Evolutionary conservation across 352 stramenopile genomes (phyloP).

Genomic region (Phytophthora palmivora): DNA sequence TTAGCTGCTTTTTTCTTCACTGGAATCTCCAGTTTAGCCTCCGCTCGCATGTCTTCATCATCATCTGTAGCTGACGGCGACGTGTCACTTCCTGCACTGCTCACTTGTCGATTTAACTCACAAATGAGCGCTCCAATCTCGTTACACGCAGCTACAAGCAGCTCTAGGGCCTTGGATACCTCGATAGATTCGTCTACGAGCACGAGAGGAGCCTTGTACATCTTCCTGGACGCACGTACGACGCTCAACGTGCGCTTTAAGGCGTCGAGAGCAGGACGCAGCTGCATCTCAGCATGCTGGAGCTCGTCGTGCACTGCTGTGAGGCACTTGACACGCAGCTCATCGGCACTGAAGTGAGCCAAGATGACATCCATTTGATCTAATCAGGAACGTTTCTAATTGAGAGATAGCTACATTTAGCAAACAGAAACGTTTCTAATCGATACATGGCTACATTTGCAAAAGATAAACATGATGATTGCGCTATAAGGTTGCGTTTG

Average conservation of each 20-base stretch:
- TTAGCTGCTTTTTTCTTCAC: slow-evolving; percentile 19
- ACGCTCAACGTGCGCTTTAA: slow-evolving; percentile 17
- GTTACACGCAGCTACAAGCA: slow-evolving; percentile 14
- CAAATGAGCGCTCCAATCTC: slow-evolving; percentile 18
- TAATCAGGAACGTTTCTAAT: slow-evolving; percentile 1
- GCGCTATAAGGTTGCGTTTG: too few species aligned
- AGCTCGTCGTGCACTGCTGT: slow-evolving; percentile 19
- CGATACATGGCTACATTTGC: too few species aligned
- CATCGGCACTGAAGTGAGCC: slow-evolving; percentile 15
- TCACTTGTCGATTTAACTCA: slow-evolving; percentile 15
- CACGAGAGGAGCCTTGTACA: slow-evolving; percentile 8
- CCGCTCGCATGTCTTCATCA: neutral
- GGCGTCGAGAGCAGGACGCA: slow-evolving; percentile 7
- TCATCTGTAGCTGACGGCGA: slow-evolving; percentile 18
- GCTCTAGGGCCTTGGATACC: slow-evolving; percentile 9
- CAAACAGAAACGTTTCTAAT: too few species aligned
- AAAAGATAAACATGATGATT: too few species aligned
- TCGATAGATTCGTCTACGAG: slow-evolving; percentile 9
- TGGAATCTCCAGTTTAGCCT: neutral
- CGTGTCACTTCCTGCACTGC: neutral
- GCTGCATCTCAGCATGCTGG: slow-evolving; percentile 5
- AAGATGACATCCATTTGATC: slow-evolving; percentile 19
- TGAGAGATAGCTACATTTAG: slow-evolving; percentile 1
- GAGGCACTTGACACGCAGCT: slow-evolving; percentile 24
- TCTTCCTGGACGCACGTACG: slow-evolving; percentile 13